A percentile compares a stretch with the other conserved stretches of the same genome.
Evolutionary conservation across 768 basidiomycete genomes (phyloP).

Genomic region (Xerocomellus intermedius): DNA sequence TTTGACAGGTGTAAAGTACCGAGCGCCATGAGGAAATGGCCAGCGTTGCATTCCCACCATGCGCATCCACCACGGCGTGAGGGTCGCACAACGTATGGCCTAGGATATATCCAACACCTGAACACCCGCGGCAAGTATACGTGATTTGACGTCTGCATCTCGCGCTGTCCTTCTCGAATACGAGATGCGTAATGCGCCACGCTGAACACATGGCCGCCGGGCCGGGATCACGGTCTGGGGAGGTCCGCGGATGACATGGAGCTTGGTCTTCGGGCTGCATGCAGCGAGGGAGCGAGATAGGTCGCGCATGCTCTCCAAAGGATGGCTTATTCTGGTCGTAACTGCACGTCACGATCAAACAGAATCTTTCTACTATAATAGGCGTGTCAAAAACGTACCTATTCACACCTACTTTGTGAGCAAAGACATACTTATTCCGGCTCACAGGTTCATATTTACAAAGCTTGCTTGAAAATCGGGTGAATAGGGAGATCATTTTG

Average conservation of each 20-base stretch:
- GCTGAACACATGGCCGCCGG: background rate
- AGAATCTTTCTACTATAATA: background rate
- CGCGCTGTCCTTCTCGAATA: constrained; percentile 7
- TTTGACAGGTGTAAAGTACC: background rate
- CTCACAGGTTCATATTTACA: constrained; percentile 6
- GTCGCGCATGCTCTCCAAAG: constrained; percentile 14
- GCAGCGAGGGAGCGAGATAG: constrained; percentile 8
- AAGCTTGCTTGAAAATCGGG: background rate
- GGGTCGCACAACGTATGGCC: constrained; percentile 2
- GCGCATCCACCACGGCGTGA: background rate
- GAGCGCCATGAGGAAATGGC: constrained; percentile 9
- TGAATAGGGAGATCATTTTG: background rate
- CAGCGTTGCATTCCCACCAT: constrained; percentile 1
- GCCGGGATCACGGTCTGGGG: constrained; percentile 12
- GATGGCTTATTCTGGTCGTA: constrained; percentile 7
- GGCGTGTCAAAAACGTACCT: constrained; percentile 2
- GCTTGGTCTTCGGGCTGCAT: constrained; percentile 15
- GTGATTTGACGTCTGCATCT: constrained; percentile 3
- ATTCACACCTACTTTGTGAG: constrained; percentile 5
- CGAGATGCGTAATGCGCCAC: constrained; percentile 15
- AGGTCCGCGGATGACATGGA: constrained; percentile 24
- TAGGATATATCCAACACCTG: background rate
- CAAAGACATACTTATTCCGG: background rate
- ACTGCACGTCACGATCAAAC: constrained; percentile 3
- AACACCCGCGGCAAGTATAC: constrained; percentile 2